Conservation (phyloP, 148 eudicot genomes). For the Polygonum aviculare region DNA sequence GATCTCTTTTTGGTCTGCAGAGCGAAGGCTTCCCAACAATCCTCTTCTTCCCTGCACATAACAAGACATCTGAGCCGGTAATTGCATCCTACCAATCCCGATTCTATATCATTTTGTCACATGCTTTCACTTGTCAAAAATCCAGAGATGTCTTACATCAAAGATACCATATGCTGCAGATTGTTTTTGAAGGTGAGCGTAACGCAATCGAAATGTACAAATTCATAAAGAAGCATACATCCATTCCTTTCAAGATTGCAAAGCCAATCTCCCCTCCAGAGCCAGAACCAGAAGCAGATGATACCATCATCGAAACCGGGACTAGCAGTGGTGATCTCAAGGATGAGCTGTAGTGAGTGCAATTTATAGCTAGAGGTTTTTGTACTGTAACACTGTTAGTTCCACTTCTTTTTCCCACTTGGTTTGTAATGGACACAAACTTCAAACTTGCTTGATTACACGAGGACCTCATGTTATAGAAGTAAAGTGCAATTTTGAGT, state of each 20-base stretch:
- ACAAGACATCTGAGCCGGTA: conserved; percentile 81
- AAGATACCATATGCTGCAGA: conserved; percentile 23
- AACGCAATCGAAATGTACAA: conserved; percentile 61
- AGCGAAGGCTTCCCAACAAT: conserved; percentile 47
- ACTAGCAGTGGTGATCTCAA: conserved; percentile 1
- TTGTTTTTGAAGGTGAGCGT: conserved; percentile 41
- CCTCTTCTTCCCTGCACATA: conserved; percentile 83
- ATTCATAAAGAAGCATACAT: conserved; percentile 66
- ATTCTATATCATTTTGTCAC: neutral
- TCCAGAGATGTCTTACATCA: neutral
- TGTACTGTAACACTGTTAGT: neutral
- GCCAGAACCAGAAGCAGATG: conserved; percentile 14
- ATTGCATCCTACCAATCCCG: conserved; percentile 11
- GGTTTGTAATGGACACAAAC: neutral
- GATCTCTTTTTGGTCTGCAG: conserved; percentile 16
- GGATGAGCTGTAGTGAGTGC: conserved; percentile 10
- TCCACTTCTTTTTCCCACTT: neutral
- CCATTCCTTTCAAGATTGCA: conserved; percentile 64
- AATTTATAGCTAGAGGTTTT: neutral
- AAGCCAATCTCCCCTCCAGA: conserved; percentile 28
- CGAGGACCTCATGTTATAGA: neutral
- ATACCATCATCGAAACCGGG: neutral
- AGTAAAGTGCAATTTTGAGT: neutral
- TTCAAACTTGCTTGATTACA: neutral
- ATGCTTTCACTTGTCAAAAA: neutral